These are phyloP conservation scores for Chimonanthus salicifolius DNA, from an alignment of 164 flowering plant species.

Conservation along the genomic window DNA sequence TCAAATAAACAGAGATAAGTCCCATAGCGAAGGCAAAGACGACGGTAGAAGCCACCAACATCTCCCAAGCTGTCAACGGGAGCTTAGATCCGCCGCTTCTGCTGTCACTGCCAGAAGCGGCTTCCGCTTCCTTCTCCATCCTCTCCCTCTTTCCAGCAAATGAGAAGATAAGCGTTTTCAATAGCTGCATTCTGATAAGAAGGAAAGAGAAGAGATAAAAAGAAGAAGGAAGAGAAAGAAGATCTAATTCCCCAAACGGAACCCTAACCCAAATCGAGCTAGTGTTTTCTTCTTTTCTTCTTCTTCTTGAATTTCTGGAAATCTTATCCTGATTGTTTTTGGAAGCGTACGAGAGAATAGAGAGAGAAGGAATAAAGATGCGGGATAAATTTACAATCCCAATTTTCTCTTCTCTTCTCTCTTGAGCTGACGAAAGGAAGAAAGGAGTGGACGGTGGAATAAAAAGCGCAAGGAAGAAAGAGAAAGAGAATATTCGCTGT, in stretches of 20 bases:
- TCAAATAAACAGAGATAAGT: slow-evolving; percentile 59
- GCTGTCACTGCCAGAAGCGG: not conserved
- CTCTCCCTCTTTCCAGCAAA: not conserved
- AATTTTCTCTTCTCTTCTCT: no score
- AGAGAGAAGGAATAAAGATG: no score
- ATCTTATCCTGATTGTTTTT: no score
- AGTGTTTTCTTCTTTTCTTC: not conserved
- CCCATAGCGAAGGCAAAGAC: slow-evolving; percentile 52
- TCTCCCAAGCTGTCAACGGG: slow-evolving; percentile 61
- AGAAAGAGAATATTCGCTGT: no score
- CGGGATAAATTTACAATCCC: no score
- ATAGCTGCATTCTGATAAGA: not conserved
- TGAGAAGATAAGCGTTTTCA: not conserved
- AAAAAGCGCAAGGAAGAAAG: no score
- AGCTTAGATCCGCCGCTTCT: slow-evolving; percentile 21
- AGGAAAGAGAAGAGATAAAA: not conserved
- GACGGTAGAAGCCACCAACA: slow-evolving; percentile 47
- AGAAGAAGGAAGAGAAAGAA: not conserved
- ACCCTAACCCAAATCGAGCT: not conserved
- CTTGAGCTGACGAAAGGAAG: no score
- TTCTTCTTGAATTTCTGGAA: not conserved
- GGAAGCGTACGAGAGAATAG: no score
- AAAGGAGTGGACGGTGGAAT: no score
- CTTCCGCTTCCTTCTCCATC: slow-evolving; percentile 13
- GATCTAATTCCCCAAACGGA: not conserved